Conservation (phyloP, 2,329 filamentous ascomycete genomes). For the Pseudogymnoascus sp. region DNA sequence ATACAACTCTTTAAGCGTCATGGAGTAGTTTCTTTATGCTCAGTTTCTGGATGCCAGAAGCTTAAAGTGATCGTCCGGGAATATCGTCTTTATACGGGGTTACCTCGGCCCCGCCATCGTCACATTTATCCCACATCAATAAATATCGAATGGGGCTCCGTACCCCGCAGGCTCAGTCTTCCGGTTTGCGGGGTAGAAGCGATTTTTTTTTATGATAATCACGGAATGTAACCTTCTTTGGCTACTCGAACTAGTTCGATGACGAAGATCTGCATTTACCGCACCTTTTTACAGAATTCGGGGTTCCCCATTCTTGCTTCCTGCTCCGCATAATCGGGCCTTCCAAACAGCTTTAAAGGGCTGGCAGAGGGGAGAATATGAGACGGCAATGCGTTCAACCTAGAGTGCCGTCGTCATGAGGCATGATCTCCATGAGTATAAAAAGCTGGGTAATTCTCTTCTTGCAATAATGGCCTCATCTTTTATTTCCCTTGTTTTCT, state of each 20-base stretch:
- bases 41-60: background rate
- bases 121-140: no score
- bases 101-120: background rate
- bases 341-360: background rate
- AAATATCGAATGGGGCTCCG: background rate
- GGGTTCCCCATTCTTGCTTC: background rate
- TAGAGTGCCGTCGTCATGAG: background rate
- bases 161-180: background rate
- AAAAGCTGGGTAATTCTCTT: background rate
- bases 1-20: background rate
- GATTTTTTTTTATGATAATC: background rate
- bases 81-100: background rate
- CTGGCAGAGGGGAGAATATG: background rate
- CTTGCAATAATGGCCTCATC: background rate
- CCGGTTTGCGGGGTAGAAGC: background rate
- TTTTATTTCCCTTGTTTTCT: background rate
- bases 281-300: background rate
- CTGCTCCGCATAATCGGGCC: background rate
- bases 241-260: background rate
- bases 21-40: background rate
- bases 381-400: background rate
- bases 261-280: background rate
- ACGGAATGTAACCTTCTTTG: background rate
- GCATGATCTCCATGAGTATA: background rate
- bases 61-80: background rate